Evolutionary conservation across 2,329 filamentous ascomycete genomes (phyloP).

Genomic region (Pseudocercospora pini-densiflorae): DNA sequence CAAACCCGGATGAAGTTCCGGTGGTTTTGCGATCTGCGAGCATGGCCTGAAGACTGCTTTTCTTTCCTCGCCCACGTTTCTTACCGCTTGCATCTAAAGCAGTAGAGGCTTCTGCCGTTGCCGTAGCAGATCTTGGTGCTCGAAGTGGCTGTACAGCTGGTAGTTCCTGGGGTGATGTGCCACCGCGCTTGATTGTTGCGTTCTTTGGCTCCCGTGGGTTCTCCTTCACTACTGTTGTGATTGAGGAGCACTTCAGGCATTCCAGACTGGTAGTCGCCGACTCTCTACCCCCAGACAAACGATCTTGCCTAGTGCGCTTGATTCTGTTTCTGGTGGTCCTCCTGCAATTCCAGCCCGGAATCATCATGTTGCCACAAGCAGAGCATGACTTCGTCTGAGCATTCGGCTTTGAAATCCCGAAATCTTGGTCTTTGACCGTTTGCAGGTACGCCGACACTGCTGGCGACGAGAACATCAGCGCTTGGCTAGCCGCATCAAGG

Average conservation of each 20-base stretch:
- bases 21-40: constrained; percentile 54
- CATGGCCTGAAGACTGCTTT: constrained; percentile 64
- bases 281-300: neutral
- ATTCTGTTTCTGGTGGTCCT: neutral
- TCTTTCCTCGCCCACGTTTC: constrained; percentile 65
- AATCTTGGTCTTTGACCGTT: neutral
- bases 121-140: constrained; percentile 36
- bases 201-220: neutral
- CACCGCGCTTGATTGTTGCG: neutral
- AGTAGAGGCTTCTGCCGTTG: neutral
- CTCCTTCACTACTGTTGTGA: neutral
- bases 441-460: constrained; percentile 25
- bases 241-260: constrained; percentile 3
- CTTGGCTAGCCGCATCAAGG: constrained; percentile 12
- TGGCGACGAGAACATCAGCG: constrained; percentile 20
- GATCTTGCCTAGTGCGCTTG: constrained; percentile 16
- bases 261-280: neutral
- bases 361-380: constrained; percentile 65
- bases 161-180: neutral
- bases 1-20: constrained; percentile 30
- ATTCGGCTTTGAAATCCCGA: constrained; percentile 45
- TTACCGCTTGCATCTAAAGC: constrained; percentile 58
- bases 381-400: constrained; percentile 59
- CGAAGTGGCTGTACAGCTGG: neutral
- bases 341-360: constrained; percentile 48